Evolutionary conservation across 345 rosid genomes (phyloP).

Genomic region (Lepidium didymum): DNA sequence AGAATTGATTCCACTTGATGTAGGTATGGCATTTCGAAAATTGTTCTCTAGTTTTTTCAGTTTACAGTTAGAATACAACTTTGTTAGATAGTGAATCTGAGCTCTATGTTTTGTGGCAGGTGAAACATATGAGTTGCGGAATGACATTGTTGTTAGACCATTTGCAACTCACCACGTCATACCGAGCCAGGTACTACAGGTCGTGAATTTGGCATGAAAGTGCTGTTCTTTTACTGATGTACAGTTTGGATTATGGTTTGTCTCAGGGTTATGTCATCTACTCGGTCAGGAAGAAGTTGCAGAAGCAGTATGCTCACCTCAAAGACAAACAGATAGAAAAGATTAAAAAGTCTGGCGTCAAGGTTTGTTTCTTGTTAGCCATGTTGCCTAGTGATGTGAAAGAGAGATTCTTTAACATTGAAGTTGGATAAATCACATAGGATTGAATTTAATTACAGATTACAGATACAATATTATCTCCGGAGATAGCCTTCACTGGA

Average conservation of each 20-base stretch:
- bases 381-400: background rate
- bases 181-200: slow-evolving; percentile 69
- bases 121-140: slow-evolving; percentile 84
- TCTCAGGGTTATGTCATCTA: slow-evolving; percentile 83
- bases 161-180: slow-evolving; percentile 84
- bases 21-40: slow-evolving; percentile 40
- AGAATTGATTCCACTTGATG: slow-evolving; percentile 67
- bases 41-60: background rate
- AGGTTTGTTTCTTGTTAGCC: slow-evolving; percentile 38
- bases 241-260: slow-evolving; percentile 1
- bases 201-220: background rate
- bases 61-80: background rate
- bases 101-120: slow-evolving; percentile 39
- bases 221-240: background rate
- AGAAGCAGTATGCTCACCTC: slow-evolving; percentile 79
- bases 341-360: slow-evolving; percentile 77
- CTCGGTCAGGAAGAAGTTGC: slow-evolving; percentile 77
- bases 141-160: slow-evolving; percentile 77
- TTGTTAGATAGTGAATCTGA: background rate
- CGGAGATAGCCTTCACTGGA: slow-evolving; percentile 94
- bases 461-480: slow-evolving; percentile 72
- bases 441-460: slow-evolving; percentile 41
- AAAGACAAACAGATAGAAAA: slow-evolving; percentile 94
- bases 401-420: background rate
- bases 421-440: background rate